A percentile compares a stretch with the other conserved stretches of the same genome.
phyloP scores from a whole-genome alignment of 352 stramenopile genomes.

The Phytopythium chamaehyphon region DNA sequence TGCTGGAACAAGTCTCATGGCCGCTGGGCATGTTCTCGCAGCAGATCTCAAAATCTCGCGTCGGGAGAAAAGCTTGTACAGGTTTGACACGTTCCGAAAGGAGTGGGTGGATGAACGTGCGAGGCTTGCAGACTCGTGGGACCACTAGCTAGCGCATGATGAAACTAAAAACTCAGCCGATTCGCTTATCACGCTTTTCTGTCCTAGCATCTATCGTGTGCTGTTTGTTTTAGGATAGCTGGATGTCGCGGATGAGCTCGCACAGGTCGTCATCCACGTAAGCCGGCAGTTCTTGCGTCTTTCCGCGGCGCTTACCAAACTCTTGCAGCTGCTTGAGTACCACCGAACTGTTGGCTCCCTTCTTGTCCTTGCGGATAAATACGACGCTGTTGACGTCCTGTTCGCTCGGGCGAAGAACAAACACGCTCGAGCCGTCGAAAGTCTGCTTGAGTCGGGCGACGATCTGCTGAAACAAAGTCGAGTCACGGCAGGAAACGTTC shows the following conservation, averaged over 20 bases:
- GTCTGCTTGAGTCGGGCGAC: constrained; percentile 29
- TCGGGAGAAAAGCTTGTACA: constrained; percentile 57
- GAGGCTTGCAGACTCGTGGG: constrained; percentile 49
- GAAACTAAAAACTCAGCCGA: neutral
- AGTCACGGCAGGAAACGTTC: constrained; percentile 59
- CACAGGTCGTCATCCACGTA: constrained; percentile 48
- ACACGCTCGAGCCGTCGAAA: constrained; percentile 23
- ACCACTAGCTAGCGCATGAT: constrained; percentile 17
- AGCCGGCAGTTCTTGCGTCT: constrained; percentile 17
- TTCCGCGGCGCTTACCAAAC: constrained; percentile 24
- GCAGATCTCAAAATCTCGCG: constrained; percentile 66
- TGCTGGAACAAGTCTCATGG: constrained; percentile 21
- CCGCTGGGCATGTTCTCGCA: constrained; percentile 22
- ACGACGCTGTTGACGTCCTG: constrained; percentile 69
- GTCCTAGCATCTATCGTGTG: neutral
- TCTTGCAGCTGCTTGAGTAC: constrained; percentile 34
- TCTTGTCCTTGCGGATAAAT: constrained; percentile 36
- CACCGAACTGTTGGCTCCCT: constrained; percentile 9
- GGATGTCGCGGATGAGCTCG: constrained; percentile 49
- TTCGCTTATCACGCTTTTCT: constrained; percentile 1
- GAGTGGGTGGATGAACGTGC: constrained; percentile 71
- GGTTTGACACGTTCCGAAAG: constrained; percentile 73
- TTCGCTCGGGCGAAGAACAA: constrained; percentile 30
- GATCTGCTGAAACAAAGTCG: constrained; percentile 47
- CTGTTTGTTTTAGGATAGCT: constrained; percentile 24